phyloP scores from a whole-genome alignment of 345 rosid species.

The Lepidium africanum region DNA sequence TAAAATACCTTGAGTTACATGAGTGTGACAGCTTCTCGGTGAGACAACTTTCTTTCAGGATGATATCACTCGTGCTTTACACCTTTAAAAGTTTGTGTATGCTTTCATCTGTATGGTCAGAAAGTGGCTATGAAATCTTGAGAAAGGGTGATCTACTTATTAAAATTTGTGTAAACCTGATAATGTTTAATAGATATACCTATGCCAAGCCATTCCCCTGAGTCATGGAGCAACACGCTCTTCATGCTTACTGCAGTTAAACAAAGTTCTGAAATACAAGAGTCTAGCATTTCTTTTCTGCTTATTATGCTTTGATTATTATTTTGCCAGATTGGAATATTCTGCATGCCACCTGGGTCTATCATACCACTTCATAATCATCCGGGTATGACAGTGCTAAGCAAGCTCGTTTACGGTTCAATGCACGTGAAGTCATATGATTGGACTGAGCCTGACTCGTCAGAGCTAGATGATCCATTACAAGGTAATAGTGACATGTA shows the following conservation, averaged over 20 bases:
- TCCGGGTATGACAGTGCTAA: constrained; percentile 95
- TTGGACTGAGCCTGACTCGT: constrained; percentile 52
- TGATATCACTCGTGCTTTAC: neutral
- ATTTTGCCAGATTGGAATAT: constrained; percentile 74
- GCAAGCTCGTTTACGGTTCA: constrained; percentile 89
- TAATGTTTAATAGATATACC: neutral
- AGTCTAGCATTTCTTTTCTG: neutral
- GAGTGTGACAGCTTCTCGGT: constrained; percentile 94
- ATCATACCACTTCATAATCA: constrained; percentile 94
- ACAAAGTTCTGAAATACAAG: neutral
- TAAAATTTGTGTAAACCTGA: neutral
- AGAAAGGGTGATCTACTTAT: neutral
- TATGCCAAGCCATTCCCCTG: neutral
- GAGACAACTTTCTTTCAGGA: constrained; percentile 25
- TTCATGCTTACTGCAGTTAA: neutral
- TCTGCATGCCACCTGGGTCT: constrained; percentile 92
- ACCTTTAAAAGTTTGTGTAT: neutral
- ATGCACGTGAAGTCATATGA: constrained; percentile 87
- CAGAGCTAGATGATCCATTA: constrained; percentile 42
- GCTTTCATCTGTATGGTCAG: neutral
- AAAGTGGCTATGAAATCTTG: neutral
- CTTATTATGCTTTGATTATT: neutral
- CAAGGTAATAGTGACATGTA: constrained; percentile 53
- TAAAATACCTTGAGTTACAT: constrained; percentile 73
- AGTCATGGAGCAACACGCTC: neutral